Evolutionary conservation across 2,329 filamentous ascomycete genomes (phyloP), one percentile per base, ranked within the genome.

Genomic region (Colletotrichum chrysophilum): DNA sequence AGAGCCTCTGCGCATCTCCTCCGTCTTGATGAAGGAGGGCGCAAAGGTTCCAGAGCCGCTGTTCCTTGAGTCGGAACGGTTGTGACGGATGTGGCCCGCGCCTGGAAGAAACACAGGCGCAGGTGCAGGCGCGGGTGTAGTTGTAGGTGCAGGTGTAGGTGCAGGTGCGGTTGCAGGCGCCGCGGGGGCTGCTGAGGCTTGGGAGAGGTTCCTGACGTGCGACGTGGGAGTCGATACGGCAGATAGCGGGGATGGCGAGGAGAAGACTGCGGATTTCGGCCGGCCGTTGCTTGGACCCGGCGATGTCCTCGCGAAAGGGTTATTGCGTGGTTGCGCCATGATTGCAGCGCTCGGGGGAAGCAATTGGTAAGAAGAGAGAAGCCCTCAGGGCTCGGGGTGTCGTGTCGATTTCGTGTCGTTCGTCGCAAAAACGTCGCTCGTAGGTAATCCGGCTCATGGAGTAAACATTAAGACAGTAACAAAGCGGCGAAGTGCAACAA

Each of bases 21-120:
- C 96, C 0, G 93, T 92, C 84, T 96, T 97, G 86, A 99, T 98
- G 85, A 99, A 99, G 12, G 95, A 95, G 4, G 96, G 97, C 43
- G 97, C 96, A 87, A 99, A 99, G 2, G 97, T 99, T 78, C 91
- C 94, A 0, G 94, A 95, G 3, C 90, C 90, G 79, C 88, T 91
- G 75, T 90, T 92, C 78, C 91, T 90, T 7, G 96, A 97, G 78
- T 93, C 91, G 64, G 84, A 86, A 32, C 89, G 87, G 24, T 84
- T 83, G 78, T 89, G 86, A 34, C 86, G 84, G 21, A 82, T 77
- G 28, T 82, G 78, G 61, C 81, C 80, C 58, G 83, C 80, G 32
- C 85, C 82, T 60, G 88, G 83, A 18, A 83, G 79, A 9, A 87
- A 80, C 64, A 88, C 83, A 18, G 84, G 79, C 9, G 87, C 80